Percentiles rank a stretch among this genome's conserved stretches.
These are phyloP conservation scores for Yarrowia sp. DNA, from an alignment of 805 yeast genomes.

Conservation along the genomic window DNA sequence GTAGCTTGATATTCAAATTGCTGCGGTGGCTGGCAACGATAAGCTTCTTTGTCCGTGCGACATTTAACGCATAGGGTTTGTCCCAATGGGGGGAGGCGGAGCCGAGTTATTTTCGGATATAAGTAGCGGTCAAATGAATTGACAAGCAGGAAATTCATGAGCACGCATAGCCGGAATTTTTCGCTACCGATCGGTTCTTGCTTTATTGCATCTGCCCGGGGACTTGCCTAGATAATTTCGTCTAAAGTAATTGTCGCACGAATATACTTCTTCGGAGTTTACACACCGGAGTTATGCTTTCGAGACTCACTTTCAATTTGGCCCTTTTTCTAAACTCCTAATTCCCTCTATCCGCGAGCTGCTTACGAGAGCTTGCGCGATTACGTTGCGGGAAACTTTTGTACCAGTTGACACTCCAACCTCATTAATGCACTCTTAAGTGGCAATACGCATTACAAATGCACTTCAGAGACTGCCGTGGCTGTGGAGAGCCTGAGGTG, in stretches of 20 bases:
- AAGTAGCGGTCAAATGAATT: not conserved
- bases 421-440: slow-evolving; percentile 3
- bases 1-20: slow-evolving; percentile 20
- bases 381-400: slow-evolving; percentile 12
- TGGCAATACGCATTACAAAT: not conserved
- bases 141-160: not conserved
- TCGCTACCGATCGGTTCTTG: not conserved
- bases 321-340: slow-evolving; percentile 3
- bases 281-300: slow-evolving; percentile 19
- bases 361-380: not conserved
- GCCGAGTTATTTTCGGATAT: slow-evolving; percentile 20
- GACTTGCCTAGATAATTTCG: not conserved
- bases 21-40: slow-evolving; percentile 27
- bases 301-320: not conserved
- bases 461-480: slow-evolving; percentile 4
- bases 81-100: slow-evolving; percentile 25
- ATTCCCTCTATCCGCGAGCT: slow-evolving; percentile 7
- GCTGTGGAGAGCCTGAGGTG: not conserved
- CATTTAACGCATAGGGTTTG: slow-evolving; percentile 25
- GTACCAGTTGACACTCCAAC: not conserved
- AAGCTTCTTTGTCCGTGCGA: slow-evolving; percentile 27
- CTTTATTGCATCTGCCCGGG: not conserved
- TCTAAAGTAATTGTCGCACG: not conserved
- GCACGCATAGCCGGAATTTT: not conserved
- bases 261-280: slow-evolving; percentile 1